A percentile compares a stretch with the other conserved stretches of the same genome.
phyloP scores from a whole-genome alignment of 2,329 filamentous ascomycete species.

The Xylaria polymorpha region DNA sequence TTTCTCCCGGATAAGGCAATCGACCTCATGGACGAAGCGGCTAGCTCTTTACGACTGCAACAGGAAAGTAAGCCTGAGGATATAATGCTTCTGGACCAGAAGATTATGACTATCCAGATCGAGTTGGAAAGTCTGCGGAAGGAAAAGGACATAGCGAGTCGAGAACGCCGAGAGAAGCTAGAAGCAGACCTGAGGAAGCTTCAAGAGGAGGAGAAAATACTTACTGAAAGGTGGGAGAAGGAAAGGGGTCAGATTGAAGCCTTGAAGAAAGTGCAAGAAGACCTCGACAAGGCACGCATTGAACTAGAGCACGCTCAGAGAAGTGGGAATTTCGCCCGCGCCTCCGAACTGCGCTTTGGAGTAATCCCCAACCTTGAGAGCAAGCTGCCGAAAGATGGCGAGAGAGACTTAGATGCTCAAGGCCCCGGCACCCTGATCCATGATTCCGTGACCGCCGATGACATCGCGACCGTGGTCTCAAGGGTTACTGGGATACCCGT shows the following conservation, averaged over 20 bases:
- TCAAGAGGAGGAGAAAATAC: conserved; percentile 77
- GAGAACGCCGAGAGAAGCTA: conserved; percentile 87
- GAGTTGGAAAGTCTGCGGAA: conserved; percentile 94
- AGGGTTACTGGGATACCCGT: conserved; percentile 93
- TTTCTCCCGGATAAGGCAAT: conserved; percentile 98
- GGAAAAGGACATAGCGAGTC: conserved; percentile 89
- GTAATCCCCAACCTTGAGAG: conserved; percentile 84
- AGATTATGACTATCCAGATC: conserved; percentile 97
- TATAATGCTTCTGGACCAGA: conserved; percentile 90
- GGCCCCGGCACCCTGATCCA: conserved; percentile 76
- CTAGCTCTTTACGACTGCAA: conserved; percentile 87
- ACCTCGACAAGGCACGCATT: conserved; percentile 85
- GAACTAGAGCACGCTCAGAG: conserved; percentile 90
- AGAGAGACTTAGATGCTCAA: conserved; percentile 52
- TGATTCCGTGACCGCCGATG: conserved; percentile 93
- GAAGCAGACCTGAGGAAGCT: conserved; percentile 80
- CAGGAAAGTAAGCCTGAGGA: conserved; percentile 97
- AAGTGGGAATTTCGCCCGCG: conserved; percentile 86
- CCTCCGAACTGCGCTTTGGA: conserved; percentile 91
- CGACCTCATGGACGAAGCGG: conserved; percentile 95
- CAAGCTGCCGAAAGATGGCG: conserved; percentile 80
- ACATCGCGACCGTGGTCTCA: conserved; percentile 92
- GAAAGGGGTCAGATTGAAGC: conserved; percentile 86
- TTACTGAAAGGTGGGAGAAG: conserved; percentile 90
- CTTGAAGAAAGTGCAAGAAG: conserved; percentile 87